Percentiles rank a stretch among this genome's conserved stretches.
phyloP scores from a whole-genome alignment of 1,284 basidiomycete species.

The Xanthoconium separans region DNA sequence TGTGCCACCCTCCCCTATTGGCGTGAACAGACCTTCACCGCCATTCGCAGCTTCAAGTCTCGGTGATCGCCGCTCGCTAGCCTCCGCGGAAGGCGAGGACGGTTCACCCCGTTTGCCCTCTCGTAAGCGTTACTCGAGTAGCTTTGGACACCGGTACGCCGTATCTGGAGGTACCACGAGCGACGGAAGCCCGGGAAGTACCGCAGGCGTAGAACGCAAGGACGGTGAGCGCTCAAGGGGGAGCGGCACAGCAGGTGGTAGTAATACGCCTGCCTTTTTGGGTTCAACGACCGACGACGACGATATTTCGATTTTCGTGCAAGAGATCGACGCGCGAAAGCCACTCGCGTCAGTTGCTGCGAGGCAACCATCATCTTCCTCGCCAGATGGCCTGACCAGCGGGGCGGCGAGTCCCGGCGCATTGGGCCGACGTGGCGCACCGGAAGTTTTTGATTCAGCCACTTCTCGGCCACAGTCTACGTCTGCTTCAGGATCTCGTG shows the following conservation, averaged over 20 bases:
- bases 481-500: conserved; percentile 1
- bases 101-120: conserved; percentile 28
- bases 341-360: conserved; percentile 42
- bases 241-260: conserved; percentile 5
- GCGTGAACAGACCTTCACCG: conserved; percentile 42
- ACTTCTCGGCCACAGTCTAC: conserved; percentile 4
- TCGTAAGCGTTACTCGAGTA: conserved; percentile 66
- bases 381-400: neutral
- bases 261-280: conserved; percentile 39
- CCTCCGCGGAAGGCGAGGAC: conserved; percentile 35
- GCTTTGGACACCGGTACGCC: conserved; percentile 67
- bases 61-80: conserved; percentile 41
- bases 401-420: conserved; percentile 7
- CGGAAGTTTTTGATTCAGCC: neutral
- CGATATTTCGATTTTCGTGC: conserved; percentile 72
- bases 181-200: conserved; percentile 38
- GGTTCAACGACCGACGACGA: conserved; percentile 63
- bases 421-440: neutral
- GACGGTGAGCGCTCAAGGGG: conserved; percentile 18
- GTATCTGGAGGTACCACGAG: conserved; percentile 41
- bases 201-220: conserved; percentile 22
- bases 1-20: conserved; percentile 45
- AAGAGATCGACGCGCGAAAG: conserved; percentile 67
- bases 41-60: conserved; percentile 49
- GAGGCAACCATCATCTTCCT: conserved; percentile 13